Base-by-base conservation (phyloP, 1,284 basidiomycete species). In the Tilletia indica region DNA sequence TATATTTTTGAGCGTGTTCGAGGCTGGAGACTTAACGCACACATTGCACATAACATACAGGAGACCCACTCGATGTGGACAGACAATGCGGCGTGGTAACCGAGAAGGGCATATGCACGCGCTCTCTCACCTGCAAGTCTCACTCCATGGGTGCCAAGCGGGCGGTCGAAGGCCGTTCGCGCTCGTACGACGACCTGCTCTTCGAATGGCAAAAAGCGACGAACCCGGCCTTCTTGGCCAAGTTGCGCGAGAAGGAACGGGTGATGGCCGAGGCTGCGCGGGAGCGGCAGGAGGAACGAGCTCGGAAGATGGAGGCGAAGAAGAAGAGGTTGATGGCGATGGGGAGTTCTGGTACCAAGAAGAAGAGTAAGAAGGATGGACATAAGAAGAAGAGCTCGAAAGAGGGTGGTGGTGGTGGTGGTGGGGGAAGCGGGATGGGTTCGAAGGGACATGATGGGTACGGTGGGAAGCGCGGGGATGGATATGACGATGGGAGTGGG, bases 71-170 rank as follows among this genome's bases (percentile, higher is more conserved):
- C 70, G 91, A 98, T 84, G 90, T 92, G 76, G 93, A 97, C 86
- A 90, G 90, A 74, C 94, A 98, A 80, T 99, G 96, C 79, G 96
- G 97, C 70, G 96, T 99, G 63, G 95, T 97, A 85, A 98, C 96
- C 86, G 95, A 97, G 86, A 97, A 97, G 84, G 89, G 89, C 63
- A 94, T 93, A 0, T 99, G 96, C 84, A 93, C 94, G n/a, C 92
- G 96, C 54, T 94, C 93, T 14, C 88, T 99, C 48, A 98, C 96
- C 0, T 99, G 96, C 88, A 99, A 99, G 86, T 94, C 96, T 3
- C 96, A 99, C 84, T 92, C 93, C 0, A 97, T 99, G 92, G 94
- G 94, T 42, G 93, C 94, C 36, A 99, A 99, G 85, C 91, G 97
- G 25, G 89, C 92, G 6, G 94, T 99, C 0, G 88, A 89, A 76